These are phyloP conservation scores for Echeveria elegans DNA, from an alignment of 164 flowering plant genomes.

Conservation along the genomic window DNA sequence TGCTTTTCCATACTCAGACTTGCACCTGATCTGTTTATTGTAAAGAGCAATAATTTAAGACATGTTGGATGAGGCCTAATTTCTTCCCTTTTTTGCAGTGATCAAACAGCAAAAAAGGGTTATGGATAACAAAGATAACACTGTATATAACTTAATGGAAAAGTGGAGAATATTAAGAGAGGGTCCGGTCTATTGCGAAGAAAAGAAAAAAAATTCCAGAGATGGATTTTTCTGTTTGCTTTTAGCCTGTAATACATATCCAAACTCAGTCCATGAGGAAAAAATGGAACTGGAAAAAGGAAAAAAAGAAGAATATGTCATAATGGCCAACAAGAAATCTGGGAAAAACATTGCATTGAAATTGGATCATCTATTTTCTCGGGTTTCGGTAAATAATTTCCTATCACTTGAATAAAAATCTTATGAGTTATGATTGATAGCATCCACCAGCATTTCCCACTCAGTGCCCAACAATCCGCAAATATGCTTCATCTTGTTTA, in stretches of 20 bases:
- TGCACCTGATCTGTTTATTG: not conserved
- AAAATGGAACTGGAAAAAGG: conserved; percentile 15
- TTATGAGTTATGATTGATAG: conserved; percentile 30
- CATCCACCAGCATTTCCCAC: conserved; percentile 24
- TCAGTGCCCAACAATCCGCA: conserved; percentile 33
- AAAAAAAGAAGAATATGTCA: conserved; percentile 18
- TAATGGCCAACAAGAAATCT: conserved; percentile 49
- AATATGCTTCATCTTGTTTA: conserved; percentile 27
- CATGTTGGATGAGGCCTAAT: not conserved
- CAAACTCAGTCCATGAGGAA: conserved; percentile 16
- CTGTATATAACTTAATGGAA: conserved; percentile 16
- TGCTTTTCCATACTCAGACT: not conserved
- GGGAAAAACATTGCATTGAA: conserved; percentile 35
- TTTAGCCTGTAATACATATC: conserved; percentile 36
- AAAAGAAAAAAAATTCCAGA: conserved; percentile 26
- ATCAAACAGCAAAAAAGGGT: conserved; percentile 16
- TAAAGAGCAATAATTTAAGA: not conserved
- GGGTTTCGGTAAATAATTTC: conserved; percentile 30
- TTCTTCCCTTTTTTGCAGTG: not conserved
- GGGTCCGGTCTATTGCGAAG: conserved; percentile 15
- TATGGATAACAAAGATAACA: conserved; percentile 3
- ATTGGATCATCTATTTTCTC: conserved; percentile 26
- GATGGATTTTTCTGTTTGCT: conserved; percentile 16
- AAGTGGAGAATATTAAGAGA: conserved; percentile 18
- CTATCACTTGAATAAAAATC: conserved; percentile 39